Percentiles rank a stretch among this genome's conserved stretches.
These are phyloP conservation scores for Melampsora larici-populina DNA, from an alignment of 1,284 basidiomycete species.

Conservation along the genomic window DNA sequence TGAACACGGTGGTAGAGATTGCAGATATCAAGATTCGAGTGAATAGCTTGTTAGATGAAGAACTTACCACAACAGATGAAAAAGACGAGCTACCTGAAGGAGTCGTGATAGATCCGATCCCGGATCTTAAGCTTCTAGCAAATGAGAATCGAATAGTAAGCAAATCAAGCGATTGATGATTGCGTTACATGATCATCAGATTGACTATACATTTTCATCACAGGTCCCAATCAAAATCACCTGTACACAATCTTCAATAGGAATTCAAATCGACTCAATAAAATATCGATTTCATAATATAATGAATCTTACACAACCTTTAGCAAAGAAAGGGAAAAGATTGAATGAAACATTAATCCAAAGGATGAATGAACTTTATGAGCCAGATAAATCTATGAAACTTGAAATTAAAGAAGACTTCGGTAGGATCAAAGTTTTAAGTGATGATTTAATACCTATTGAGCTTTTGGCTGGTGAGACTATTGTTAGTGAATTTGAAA, in stretches of 20 bases:
- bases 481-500: neutral
- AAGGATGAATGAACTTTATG: conserved; percentile 10
- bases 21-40: conserved; percentile 23
- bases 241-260: neutral
- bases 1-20: conserved; percentile 17
- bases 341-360: conserved; percentile 21
- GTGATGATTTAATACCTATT: neutral
- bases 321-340: conserved; percentile 37
- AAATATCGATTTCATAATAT: conserved; percentile 25
- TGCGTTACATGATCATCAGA: neutral
- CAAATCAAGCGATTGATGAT: neutral
- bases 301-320: conserved; percentile 7
- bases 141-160: conserved; percentile 26
- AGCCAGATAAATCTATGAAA: conserved; percentile 23
- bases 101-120: neutral
- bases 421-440: conserved; percentile 11
- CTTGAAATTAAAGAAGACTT: conserved; percentile 3
- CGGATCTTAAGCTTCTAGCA: conserved; percentile 15
- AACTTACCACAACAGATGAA: neutral
- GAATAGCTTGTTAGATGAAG: neutral
- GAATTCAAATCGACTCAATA: conserved; percentile 7
- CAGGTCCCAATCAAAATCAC: conserved; percentile 22
- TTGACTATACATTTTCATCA: neutral
- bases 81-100: neutral
- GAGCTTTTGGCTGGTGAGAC: conserved; percentile 30